A percentile compares a stretch with the other conserved stretches of the same genome.
Conservation (phyloP, 345 rosid species). For the Raphanus sativus region DNA sequence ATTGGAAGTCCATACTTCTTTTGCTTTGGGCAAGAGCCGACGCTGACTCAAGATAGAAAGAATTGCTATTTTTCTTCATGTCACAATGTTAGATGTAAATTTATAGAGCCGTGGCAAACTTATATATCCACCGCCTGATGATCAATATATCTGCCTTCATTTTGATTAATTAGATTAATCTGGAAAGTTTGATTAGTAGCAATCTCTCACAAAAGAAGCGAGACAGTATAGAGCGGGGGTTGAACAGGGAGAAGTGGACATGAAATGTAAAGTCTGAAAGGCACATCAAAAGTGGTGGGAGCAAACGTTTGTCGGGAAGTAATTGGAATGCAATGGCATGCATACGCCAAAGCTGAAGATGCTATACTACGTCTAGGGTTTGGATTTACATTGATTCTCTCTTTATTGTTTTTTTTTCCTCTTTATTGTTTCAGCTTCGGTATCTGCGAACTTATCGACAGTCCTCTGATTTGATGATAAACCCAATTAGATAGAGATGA, state of each 20-base stretch:
- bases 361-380: constrained; percentile 43
- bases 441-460: constrained; percentile 34
- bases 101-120: neutral
- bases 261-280: constrained; percentile 25
- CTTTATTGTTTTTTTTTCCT: constrained; percentile 12
- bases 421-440: constrained; percentile 26
- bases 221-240: constrained; percentile 20
- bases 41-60: neutral
- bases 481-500: constrained; percentile 24
- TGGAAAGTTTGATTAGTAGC: neutral
- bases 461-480: constrained; percentile 22
- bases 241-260: constrained; percentile 18
- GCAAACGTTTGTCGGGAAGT: constrained; percentile 51
- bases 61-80: neutral
- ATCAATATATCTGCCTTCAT: neutral
- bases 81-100: neutral
- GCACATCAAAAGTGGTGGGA: constrained; percentile 43
- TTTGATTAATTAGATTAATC: neutral
- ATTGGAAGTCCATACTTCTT: neutral
- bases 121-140: neutral
- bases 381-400: constrained; percentile 26
- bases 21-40: neutral
- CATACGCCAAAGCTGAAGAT: constrained; percentile 63
- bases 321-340: constrained; percentile 75
- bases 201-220: neutral